Evolutionary conservation across 169 alveolate species (phyloP).

Genomic region (Cryptosporidium sp.): DNA sequence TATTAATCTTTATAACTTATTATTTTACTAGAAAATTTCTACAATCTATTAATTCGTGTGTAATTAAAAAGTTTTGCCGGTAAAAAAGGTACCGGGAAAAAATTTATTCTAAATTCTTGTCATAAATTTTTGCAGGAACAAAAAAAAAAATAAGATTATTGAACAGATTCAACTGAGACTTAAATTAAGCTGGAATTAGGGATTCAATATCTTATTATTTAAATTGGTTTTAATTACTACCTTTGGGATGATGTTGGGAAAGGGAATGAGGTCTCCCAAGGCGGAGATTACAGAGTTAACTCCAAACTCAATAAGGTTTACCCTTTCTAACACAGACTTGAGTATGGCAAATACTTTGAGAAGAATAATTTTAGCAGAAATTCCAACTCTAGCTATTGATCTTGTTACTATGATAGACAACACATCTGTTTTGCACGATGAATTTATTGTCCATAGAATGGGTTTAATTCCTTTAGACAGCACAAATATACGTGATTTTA

Average conservation of each 20-base stretch:
- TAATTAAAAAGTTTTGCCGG: constrained; percentile 45
- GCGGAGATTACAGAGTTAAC: constrained; percentile 84
- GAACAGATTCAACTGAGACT: not conserved
- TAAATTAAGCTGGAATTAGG: not conserved
- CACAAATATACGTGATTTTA: constrained; percentile 88
- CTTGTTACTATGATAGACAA: constrained; percentile 93
- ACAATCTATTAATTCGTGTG: constrained; percentile 32
- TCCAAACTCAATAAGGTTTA: constrained; percentile 84
- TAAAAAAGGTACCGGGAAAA: constrained; percentile 47
- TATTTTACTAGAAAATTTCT: not conserved
- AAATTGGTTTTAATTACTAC: not conserved
- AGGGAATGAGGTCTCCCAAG: constrained; percentile 81
- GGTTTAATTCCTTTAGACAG: constrained; percentile 95
- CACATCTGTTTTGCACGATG: constrained; percentile 96
- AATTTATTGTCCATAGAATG: constrained; percentile 94
- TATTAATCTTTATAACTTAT: not conserved
- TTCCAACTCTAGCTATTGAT: constrained; percentile 96
- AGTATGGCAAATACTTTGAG: constrained; percentile 95
- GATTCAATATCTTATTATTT: not conserved
- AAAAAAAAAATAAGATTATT: constrained; percentile 6
- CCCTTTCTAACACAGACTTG: constrained; percentile 90
- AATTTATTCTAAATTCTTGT: constrained; percentile 7
- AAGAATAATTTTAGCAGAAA: constrained; percentile 94
- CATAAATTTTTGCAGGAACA: constrained; percentile 26
- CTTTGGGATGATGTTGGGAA: constrained; percentile 80